Conservation (phyloP, 345 rosid species). For the Bretschneidera sinensis region DNA sequence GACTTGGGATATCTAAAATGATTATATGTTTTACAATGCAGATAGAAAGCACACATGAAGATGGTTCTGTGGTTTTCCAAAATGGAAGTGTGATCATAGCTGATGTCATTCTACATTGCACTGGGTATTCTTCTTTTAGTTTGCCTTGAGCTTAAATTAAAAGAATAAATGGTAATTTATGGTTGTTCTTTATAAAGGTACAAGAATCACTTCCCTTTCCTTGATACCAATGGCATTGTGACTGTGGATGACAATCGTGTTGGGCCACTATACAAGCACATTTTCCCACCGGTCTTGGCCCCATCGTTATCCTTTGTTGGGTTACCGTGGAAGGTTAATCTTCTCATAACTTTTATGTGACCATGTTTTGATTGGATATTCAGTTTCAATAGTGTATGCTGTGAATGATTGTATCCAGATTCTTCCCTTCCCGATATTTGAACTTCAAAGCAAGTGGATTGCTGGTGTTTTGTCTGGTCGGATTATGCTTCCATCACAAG, state of each 20-base stretch:
- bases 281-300: slow-evolving; percentile 66
- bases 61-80: slow-evolving; percentile 60
- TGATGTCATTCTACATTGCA: slow-evolving; percentile 74
- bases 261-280: slow-evolving; percentile 72
- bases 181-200: slow-evolving; percentile 39
- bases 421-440: slow-evolving; percentile 57
- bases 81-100: slow-evolving; percentile 45
- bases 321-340: slow-evolving; percentile 63
- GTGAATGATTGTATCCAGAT: slow-evolving; percentile 31
- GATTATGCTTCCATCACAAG: slow-evolving; percentile 48
- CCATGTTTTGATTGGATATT: not conserved
- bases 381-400: not conserved
- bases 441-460: slow-evolving; percentile 87
- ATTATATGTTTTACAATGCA: slow-evolving; percentile 28
- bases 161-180: not conserved
- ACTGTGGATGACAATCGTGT: slow-evolving; percentile 72
- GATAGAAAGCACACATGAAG: slow-evolving; percentile 51
- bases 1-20: slow-evolving; percentile 16
- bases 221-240: slow-evolving; percentile 65
- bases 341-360: slow-evolving; percentile 5
- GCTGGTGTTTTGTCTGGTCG: slow-evolving; percentile 76
- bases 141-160: not conserved
- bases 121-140: slow-evolving; percentile 40
- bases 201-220: slow-evolving; percentile 86
- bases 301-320: slow-evolving; percentile 86